Conservation (phyloP, 176 grass and related monocot genomes). For the Saccharum spontaneum region DNA sequence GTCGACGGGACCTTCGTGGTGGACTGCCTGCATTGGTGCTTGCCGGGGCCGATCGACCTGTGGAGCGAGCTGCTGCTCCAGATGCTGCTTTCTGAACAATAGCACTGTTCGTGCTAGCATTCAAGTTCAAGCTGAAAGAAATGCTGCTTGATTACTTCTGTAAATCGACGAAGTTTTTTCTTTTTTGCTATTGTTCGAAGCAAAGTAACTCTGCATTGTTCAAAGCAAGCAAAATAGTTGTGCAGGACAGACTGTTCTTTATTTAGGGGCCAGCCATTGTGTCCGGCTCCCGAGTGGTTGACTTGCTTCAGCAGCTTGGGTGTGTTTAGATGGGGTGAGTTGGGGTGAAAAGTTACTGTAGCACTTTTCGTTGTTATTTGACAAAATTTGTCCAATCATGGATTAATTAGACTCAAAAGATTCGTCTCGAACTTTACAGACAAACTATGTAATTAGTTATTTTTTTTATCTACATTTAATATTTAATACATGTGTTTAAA, state of each 20-base stretch:
- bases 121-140: not conserved
- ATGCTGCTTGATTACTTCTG: not conserved
- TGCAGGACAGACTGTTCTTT: not conserved
- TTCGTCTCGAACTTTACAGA: too few species aligned
- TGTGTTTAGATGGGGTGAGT: too few species aligned
- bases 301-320: constrained; percentile 21
- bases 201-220: not conserved
- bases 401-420: too few species aligned
- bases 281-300: not conserved
- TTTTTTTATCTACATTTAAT: too few species aligned
- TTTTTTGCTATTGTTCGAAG: not conserved
- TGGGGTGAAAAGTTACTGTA: too few species aligned
- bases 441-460: too few species aligned
- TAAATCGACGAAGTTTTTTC: not conserved
- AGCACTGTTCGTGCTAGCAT: not conserved
- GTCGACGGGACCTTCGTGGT: constrained; percentile 48
- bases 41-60: constrained; percentile 64
- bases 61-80: constrained; percentile 62
- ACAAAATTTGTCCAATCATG: too few species aligned
- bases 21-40: constrained; percentile 79
- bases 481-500: too few species aligned
- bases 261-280: not conserved
- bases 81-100: constrained; percentile 18
- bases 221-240: not conserved
- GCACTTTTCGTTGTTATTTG: too few species aligned